These are phyloP conservation scores for Trichaptum fuscoviolaceum DNA, from an alignment of 768 basidiomycete genomes.

Conservation along the genomic window DNA sequence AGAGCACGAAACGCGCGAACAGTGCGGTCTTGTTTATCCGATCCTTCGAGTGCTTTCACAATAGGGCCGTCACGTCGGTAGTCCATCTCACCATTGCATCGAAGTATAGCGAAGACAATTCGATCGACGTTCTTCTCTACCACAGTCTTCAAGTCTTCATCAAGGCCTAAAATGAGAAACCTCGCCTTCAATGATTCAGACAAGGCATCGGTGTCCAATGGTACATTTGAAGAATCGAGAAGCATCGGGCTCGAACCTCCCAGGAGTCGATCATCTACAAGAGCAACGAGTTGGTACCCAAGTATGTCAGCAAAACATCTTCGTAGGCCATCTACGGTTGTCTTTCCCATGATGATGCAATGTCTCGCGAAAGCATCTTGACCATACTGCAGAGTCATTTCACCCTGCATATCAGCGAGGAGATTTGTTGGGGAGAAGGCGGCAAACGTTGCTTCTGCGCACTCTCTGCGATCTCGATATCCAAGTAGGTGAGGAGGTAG, in stretches of 20 bases:
- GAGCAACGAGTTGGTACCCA: conserved; percentile 51
- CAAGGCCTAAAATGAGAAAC: conserved; percentile 14
- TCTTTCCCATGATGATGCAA: conserved; percentile 54
- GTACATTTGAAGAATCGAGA: background rate
- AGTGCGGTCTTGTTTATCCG: conserved; percentile 31
- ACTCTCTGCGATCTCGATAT: conserved; percentile 59
- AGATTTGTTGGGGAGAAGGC: conserved; percentile 66
- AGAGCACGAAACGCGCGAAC: conserved; percentile 44
- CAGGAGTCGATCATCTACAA: conserved; percentile 30
- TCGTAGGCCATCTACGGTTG: conserved; percentile 43
- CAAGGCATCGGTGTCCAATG: conserved; percentile 14
- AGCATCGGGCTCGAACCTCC: background rate
- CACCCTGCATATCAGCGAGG: conserved; percentile 32
- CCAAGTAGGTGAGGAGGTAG: conserved; percentile 75
- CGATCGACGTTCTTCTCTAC: conserved; percentile 46
- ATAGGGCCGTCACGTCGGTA: conserved; percentile 49
- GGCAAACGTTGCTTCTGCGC: conserved; percentile 60
- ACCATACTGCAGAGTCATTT: conserved; percentile 31
- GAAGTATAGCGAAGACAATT: conserved; percentile 54
- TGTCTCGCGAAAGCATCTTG: conserved; percentile 49
- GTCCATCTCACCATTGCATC: conserved; percentile 65
- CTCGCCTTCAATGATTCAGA: conserved; percentile 26
- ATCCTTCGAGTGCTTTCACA: conserved; percentile 33
- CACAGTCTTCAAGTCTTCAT: conserved; percentile 28
- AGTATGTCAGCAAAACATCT: conserved; percentile 68